These are phyloP conservation scores for Ogataea paradorogensis DNA, from an alignment of 805 yeast species.

Conservation along the genomic window DNA sequence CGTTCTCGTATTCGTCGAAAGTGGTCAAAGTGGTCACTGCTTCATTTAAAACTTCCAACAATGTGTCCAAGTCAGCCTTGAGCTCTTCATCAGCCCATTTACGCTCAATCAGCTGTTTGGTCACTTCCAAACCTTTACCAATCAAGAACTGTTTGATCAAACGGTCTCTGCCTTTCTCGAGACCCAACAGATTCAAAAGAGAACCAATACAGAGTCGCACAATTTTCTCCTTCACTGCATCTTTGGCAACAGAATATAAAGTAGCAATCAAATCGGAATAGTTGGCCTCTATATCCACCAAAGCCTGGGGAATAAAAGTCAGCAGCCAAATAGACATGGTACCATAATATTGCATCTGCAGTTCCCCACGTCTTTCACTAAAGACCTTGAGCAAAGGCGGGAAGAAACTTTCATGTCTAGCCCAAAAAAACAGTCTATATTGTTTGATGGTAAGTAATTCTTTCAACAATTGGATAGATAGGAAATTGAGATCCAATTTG, in stretches of 20 bases:
- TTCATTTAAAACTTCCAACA: constrained; percentile 61
- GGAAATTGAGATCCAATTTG: constrained; percentile 51
- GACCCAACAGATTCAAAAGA: constrained; percentile 55
- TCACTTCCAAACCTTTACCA: constrained; percentile 68
- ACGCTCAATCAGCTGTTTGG: constrained; percentile 71
- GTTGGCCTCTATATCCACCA: constrained; percentile 45
- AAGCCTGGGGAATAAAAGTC: constrained; percentile 62
- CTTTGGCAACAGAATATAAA: constrained; percentile 60
- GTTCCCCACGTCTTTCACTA: constrained; percentile 43
- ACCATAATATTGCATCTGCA: constrained; percentile 82
- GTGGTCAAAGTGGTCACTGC: constrained; percentile 80
- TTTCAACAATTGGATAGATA: constrained; percentile 63
- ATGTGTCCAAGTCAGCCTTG: constrained; percentile 60
- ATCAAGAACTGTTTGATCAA: constrained; percentile 65
- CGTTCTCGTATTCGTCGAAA: constrained; percentile 87
- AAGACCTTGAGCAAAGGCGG: constrained; percentile 51
- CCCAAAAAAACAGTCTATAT: constrained; percentile 54
- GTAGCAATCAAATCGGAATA: constrained; percentile 54
- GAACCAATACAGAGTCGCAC: constrained; percentile 80
- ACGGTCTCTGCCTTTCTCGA: constrained; percentile 38
- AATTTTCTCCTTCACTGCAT: constrained; percentile 88
- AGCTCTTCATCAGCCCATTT: constrained; percentile 96
- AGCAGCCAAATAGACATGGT: constrained; percentile 81
- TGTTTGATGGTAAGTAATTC: constrained; percentile 54
- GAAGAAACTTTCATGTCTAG: constrained; percentile 38